A percentile compares a stretch with the other conserved stretches of the same genome.
phyloP scores from a whole-genome alignment of 768 basidiomycete genomes.

The Mycena crocata region DNA sequence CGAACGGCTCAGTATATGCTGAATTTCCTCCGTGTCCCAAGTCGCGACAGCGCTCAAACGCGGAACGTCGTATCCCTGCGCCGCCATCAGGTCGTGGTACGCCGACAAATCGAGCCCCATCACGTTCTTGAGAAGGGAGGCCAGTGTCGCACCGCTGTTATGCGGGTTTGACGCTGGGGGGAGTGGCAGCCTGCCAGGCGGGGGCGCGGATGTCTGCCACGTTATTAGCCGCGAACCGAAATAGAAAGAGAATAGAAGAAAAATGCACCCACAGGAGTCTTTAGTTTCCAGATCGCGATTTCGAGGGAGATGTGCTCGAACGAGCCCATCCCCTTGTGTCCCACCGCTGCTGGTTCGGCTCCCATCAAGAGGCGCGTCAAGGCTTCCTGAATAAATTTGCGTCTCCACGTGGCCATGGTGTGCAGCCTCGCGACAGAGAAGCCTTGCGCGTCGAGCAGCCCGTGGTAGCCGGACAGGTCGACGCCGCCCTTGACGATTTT shows the following conservation, averaged over 20 bases:
- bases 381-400: neutral
- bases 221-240: too few species aligned
- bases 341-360: neutral
- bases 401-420: neutral
- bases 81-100: neutral
- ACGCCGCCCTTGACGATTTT: neutral
- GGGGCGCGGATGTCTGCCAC: neutral
- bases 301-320: neutral
- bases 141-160: constrained; percentile 5
- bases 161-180: neutral
- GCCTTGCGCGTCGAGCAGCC: constrained; percentile 8
- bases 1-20: neutral
- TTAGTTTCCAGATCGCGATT: neutral
- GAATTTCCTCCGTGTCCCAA: neutral
- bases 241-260: neutral
- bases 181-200: neutral
- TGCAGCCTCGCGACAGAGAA: constrained; percentile 1
- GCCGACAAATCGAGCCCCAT: constrained; percentile 19
- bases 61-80: constrained; percentile 9
- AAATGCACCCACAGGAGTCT: neutral
- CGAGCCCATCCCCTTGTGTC: neutral
- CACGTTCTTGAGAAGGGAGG: constrained; percentile 14
- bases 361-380: neutral
- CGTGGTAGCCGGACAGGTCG: constrained; percentile 3
- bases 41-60: neutral